Evolutionary conservation across 2,329 filamentous ascomycete species (phyloP).

Genomic region (Calonectria pteridis): DNA sequence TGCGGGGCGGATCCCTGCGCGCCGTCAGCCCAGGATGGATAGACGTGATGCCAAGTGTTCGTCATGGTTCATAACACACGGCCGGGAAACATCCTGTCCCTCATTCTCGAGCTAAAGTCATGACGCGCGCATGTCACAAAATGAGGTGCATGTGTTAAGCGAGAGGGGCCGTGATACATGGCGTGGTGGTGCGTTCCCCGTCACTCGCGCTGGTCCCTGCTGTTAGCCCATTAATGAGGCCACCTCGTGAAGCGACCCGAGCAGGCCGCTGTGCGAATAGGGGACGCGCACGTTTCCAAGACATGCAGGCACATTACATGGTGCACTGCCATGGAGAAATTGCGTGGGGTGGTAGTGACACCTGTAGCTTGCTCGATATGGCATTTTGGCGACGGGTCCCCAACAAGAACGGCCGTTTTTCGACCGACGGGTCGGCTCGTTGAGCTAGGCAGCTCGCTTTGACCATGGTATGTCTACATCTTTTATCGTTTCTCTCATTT

Average conservation of each 20-base stretch:
- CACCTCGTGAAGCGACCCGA: conserved; percentile 9
- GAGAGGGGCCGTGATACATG: conserved; percentile 22
- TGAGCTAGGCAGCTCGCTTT: background rate
- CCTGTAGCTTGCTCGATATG: background rate
- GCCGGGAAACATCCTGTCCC: background rate
- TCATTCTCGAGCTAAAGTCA: background rate
- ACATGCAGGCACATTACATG: background rate
- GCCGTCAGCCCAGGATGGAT: conserved; percentile 8
- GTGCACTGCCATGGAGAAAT: background rate
- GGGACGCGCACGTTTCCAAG: conserved; percentile 10
- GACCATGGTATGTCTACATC: background rate
- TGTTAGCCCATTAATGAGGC: conserved; percentile 31
- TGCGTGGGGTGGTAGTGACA: background rate
- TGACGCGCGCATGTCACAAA: background rate
- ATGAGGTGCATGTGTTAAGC: conserved; percentile 6
- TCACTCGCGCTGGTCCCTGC: conserved; percentile 20
- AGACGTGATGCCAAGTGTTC: conserved; percentile 16
- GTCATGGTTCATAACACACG: background rate
- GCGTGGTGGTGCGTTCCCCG: conserved; percentile 30
- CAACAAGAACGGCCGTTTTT: background rate
- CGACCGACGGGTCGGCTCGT: background rate
- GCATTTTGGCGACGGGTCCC: background rate
- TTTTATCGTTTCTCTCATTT: background rate
- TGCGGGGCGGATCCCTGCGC: conserved; percentile 32
- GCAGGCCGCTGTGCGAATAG: conserved; percentile 2